Evolutionary conservation across 805 yeast species (phyloP).

Genomic region (Citeromyces nyonsensis): DNA sequence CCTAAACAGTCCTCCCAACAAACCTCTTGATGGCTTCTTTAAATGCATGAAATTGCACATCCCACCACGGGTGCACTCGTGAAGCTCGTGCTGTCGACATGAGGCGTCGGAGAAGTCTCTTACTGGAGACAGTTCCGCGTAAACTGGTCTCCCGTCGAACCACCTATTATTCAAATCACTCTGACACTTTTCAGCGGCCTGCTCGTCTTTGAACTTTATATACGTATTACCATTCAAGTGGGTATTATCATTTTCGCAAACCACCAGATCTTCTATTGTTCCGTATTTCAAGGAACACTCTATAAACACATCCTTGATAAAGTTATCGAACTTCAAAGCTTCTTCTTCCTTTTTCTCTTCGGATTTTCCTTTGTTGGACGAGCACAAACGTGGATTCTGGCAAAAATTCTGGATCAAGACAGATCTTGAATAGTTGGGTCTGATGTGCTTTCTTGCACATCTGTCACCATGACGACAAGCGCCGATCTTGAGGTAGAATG

Average conservation of each 20-base stretch:
- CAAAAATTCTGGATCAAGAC: slow-evolving; percentile 51
- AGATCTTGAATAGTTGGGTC: slow-evolving; percentile 51
- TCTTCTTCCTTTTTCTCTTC: slow-evolving; percentile 5
- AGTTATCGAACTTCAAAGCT: slow-evolving; percentile 36
- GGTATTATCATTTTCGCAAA: slow-evolving; percentile 72
- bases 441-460: slow-evolving; percentile 60
- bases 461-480: slow-evolving; percentile 89
- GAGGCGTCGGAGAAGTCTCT: slow-evolving; percentile 51
- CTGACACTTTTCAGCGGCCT: slow-evolving; percentile 45
- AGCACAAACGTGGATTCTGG: slow-evolving; percentile 27
- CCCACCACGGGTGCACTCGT: slow-evolving; percentile 63
- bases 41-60: slow-evolving; percentile 83
- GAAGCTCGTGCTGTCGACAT: slow-evolving; percentile 56
- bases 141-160: slow-evolving; percentile 69
- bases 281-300: slow-evolving; percentile 35
- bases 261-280: slow-evolving; percentile 42
- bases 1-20: slow-evolving; percentile 22
- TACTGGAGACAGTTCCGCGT: slow-evolving; percentile 69
- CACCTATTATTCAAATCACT: slow-evolving; percentile 60
- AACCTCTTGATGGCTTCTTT: slow-evolving; percentile 30
- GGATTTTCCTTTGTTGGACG: slow-evolving; percentile 4
- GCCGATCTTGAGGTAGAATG: slow-evolving; percentile 68
- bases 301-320: slow-evolving; percentile 58
- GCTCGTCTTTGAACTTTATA: slow-evolving; percentile 37
- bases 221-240: slow-evolving; percentile 83